phyloP scores from a whole-genome alignment of 257 asterid genomes.

The Scutellaria barbata region DNA sequence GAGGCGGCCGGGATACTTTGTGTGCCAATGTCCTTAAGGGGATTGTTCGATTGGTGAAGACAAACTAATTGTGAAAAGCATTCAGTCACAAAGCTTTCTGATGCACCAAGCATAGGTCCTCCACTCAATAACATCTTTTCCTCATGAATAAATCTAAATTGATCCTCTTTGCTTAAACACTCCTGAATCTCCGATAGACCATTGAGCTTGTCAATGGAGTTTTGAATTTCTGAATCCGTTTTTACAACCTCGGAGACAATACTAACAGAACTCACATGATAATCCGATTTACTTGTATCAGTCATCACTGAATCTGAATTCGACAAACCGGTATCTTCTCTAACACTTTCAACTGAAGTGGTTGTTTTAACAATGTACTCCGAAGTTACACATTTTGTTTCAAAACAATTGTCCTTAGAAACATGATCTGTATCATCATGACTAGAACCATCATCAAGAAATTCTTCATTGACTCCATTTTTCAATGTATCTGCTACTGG shows the following conservation, averaged over 20 bases:
- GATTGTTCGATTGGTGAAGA: conserved; percentile 40
- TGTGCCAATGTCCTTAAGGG: conserved; percentile 39
- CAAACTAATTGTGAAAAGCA: conserved; percentile 41
- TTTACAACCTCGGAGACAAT: conserved; percentile 36
- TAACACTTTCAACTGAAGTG: conserved; percentile 34
- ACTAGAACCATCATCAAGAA: conserved; percentile 32
- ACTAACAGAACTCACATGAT: conserved; percentile 30
- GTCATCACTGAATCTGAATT: conserved; percentile 36
- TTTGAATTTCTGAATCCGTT: conserved; percentile 37
- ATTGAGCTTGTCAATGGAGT: conserved; percentile 34
- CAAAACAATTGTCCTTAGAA: conserved; percentile 38
- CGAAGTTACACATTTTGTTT: conserved; percentile 39
- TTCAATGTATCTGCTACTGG: conserved; percentile 40
- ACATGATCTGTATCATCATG: conserved; percentile 28
- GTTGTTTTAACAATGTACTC: conserved; percentile 37
- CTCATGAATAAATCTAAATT: conserved; percentile 32
- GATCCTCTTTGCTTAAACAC: conserved; percentile 28
- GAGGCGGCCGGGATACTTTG: conserved; percentile 40
- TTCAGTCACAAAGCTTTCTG: conserved; percentile 45
- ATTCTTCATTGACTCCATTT: conserved; percentile 34
- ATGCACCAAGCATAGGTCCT: conserved; percentile 28
- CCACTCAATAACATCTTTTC: conserved; percentile 37
- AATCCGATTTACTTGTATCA: conserved; percentile 33
- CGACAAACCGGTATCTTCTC: conserved; percentile 32
- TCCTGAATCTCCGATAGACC: conserved; percentile 14